Percentiles rank a stretch among this genome's conserved stretches.
These are phyloP conservation scores for Silene coronaria DNA, from an alignment of 179 eudicot species.

Conservation along the genomic window DNA sequence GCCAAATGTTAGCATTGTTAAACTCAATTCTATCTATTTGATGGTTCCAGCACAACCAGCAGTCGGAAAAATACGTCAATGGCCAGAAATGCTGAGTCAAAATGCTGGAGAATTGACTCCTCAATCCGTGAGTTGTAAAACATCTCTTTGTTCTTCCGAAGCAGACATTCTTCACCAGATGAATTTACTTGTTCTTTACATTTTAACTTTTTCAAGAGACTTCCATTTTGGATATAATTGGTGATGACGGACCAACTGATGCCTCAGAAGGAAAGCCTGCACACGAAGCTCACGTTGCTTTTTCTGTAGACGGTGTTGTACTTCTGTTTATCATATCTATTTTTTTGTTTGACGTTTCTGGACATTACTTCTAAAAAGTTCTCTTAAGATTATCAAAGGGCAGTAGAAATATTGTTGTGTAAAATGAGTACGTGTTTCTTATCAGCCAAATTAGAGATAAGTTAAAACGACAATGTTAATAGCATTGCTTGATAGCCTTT, in stretches of 20 bases:
- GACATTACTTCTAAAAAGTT: not conserved
- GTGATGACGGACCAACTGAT: constrained; percentile 51
- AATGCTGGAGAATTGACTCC: constrained; percentile 32
- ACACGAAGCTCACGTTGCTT: constrained; percentile 77
- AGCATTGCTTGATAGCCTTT: not conserved
- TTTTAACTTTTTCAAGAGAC: constrained; percentile 27
- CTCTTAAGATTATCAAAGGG: not conserved
- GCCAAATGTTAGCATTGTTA: constrained; percentile 1
- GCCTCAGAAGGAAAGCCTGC: constrained; percentile 32
- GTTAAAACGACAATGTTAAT: not conserved
- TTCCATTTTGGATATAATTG: constrained; percentile 67
- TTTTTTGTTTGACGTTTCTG: not conserved
- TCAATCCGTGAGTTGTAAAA: constrained; percentile 37
- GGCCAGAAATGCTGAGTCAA: constrained; percentile 20
- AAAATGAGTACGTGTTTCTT: not conserved
- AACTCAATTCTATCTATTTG: constrained; percentile 21
- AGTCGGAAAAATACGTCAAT: constrained; percentile 25
- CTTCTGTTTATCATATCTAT: not conserved
- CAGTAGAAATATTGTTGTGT: not conserved
- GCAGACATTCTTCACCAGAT: constrained; percentile 1
- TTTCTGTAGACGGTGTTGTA: constrained; percentile 68
- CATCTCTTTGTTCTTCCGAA: constrained; percentile 2
- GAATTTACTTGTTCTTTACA: not conserved
- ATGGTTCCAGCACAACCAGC: constrained; percentile 25
- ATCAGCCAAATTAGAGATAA: not conserved